Percentiles rank a stretch among this genome's conserved stretches.
Evolutionary conservation across 2,329 filamentous ascomycete genomes (phyloP).

Genomic region (Colletotrichum limetticola): DNA sequence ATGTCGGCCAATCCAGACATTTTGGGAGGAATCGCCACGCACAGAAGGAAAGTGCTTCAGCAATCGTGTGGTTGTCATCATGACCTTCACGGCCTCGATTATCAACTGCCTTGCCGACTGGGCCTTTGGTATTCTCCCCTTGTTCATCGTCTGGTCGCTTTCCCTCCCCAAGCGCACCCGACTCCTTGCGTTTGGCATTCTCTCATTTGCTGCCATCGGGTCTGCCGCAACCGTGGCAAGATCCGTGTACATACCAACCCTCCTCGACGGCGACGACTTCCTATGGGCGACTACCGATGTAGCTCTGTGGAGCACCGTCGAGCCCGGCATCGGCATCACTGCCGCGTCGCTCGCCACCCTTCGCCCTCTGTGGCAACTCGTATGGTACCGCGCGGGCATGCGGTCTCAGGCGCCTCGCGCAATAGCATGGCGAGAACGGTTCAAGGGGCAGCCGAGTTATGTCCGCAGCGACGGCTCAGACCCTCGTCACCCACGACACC

Average conservation of each 20-base stretch:
- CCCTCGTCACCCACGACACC: background rate
- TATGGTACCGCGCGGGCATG: conserved; percentile 18
- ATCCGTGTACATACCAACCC: conserved; percentile 51
- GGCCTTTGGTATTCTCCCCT: conserved; percentile 51
- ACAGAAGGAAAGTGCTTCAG: conserved; percentile 45
- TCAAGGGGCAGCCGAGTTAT: conserved; percentile 26
- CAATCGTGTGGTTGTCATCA: conserved; percentile 39
- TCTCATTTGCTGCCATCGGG: conserved; percentile 47
- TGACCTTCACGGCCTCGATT: conserved; percentile 50
- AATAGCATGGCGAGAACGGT: conserved; percentile 19
- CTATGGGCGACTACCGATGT: conserved; percentile 55
- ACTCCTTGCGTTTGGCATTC: conserved; percentile 46
- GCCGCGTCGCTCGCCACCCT: conserved; percentile 53
- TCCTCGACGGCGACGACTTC: conserved; percentile 51
- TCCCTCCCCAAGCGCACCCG: conserved; percentile 52
- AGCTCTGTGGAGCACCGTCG: conserved; percentile 58
- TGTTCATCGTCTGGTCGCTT: conserved; percentile 53
- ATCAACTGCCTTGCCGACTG: conserved; percentile 52
- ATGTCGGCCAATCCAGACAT: conserved; percentile 50
- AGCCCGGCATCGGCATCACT: conserved; percentile 54
- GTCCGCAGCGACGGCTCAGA: conserved; percentile 18
- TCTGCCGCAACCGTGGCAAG: conserved; percentile 54
- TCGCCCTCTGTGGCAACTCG: conserved; percentile 43
- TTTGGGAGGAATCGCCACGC: conserved; percentile 47
- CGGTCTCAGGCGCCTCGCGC: conserved; percentile 14